Evolutionary conservation across 2,329 filamentous ascomycete genomes (phyloP), one percentile per base, ranked within the genome.

Genomic region (Ophiocordyceps robertsii): DNA sequence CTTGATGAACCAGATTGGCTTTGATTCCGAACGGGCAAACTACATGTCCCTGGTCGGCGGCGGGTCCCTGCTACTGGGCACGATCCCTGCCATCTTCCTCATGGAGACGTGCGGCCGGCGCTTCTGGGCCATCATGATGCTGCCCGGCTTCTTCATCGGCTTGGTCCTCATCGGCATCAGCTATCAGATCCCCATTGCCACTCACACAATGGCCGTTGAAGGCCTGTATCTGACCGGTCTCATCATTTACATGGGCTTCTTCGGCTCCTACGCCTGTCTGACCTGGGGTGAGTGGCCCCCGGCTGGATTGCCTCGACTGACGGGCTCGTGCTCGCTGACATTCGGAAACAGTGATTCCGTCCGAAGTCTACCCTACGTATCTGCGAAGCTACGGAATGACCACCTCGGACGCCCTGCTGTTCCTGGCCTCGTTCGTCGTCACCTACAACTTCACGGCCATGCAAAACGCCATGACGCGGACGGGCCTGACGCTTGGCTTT

Each of bases 41-140:
- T 85, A 84, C 67, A 85, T 86, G 81, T 84, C 80, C 0, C 69
- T 84, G 0, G 80, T 86, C 13, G 81, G 82, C 3, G 80, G 81
- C 24, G 80, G 77, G 4, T 64, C 80, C 0, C 68, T 86, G 1
- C 68, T 85, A 0, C 51, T 86, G 14, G 80, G 80, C 19, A 80
- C 79, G 0, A 78, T 84, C 30, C 80, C 80, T 0, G 80, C 78
- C 0, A 75, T 81, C 43, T 69, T 83, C 55, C 73, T 74, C 48
- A 86, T 86, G 81, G 82, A 86, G 53, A 73, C 68, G 3, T 84
- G 78, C 39, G 81, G 81, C 12, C 77, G 82, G 19, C 76, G 81
- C 4, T 84, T 84, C 69, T 85, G 81, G 82, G 82, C 80, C 29
- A 82, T 79, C 47, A 69, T 69, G 5, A 85, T 82, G 74, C 64